phyloP scores from a whole-genome alignment of 2,329 filamentous ascomycete genomes.

The Aspergillus sp. region DNA sequence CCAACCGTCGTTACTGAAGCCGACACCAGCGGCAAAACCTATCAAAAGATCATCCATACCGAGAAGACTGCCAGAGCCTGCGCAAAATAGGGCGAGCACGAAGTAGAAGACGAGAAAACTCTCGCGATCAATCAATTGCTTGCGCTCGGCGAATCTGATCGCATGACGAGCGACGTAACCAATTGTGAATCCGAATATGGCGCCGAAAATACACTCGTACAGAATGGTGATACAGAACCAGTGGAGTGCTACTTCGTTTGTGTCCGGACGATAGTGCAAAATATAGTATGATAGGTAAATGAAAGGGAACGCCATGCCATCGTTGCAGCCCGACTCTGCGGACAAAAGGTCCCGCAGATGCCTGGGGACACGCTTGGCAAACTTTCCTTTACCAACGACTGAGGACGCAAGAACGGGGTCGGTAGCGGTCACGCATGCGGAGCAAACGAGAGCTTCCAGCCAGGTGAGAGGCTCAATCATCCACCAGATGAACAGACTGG shows the following conservation, averaged over 20 bases:
- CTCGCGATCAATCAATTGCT: conserved; percentile 88
- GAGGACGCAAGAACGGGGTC: conserved; percentile 97
- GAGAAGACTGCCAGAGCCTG: conserved; percentile 87
- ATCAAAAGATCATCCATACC: conserved; percentile 93
- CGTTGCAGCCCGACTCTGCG: conserved; percentile 97
- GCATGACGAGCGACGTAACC: conserved; percentile 90
- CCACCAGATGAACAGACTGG: conserved; percentile 94
- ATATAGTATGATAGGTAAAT: conserved; percentile 91
- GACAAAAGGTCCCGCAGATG: conserved; percentile 94
- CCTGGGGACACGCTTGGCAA: conserved; percentile 95
- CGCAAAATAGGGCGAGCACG: conserved; percentile 91
- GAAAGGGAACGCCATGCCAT: conserved; percentile 99
- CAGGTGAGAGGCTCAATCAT: conserved; percentile 78
- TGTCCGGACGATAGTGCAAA: conserved; percentile 75
- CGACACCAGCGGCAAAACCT: conserved; percentile 94
- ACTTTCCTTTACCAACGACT: conserved; percentile 98
- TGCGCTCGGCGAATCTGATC: conserved; percentile 84
- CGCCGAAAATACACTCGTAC: conserved; percentile 95
- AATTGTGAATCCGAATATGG: conserved; percentile 81
- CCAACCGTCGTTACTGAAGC: conserved; percentile 99
- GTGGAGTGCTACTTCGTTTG: conserved; percentile 73
- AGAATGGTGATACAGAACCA: conserved; percentile 90
- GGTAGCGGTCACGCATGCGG: conserved; percentile 95
- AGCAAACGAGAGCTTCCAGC: conserved; percentile 84
- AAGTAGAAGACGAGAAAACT: conserved; percentile 99